Evolutionary conservation across 1,284 basidiomycete species (phyloP), one percentile per base, ranked within the genome.

Genomic region (Phlebopus sp.): DNA sequence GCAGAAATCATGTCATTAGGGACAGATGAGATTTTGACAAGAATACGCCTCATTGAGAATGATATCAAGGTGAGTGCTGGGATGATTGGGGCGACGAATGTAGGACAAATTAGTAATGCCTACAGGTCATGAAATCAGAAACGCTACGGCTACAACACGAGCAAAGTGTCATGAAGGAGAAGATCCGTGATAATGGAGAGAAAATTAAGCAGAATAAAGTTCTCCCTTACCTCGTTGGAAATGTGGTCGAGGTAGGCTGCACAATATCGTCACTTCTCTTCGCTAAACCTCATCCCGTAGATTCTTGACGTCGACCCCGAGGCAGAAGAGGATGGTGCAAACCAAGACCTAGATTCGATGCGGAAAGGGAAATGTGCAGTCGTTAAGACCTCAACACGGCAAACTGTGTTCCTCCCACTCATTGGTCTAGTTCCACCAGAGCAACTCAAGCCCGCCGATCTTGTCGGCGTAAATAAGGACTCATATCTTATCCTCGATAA

Each of bases 181-280:
- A 96, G 79, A 97, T 99, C 67, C 84, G 92, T 51, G 96, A 99
- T 68, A 99, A 98, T 59, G 86, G 87, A 44, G 95, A 97, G 71
- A 99, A 99, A 77, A 93, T 99, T 60, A 97, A 97, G 71, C 96
- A 99, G 81, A 99, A 99, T 75, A 99, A 99, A 71, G 93, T 97
- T 17, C 74, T 99, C 37, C 96, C 97, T 1, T 99, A 98, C 72
- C 84, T 99, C 45, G 97, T 99, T 38, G 94, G 91, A 21, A 98
- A 99, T 62, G 92, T 99, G 18, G 92, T 97, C 25, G 94, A 97
- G 79, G 92, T 92, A 57, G 50, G 76, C 68, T 21, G 38, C 15
- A 39, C 32, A 18, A 34, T 36, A 36, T 25, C 5, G 19, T 44
- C 15, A 2, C 15, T 36, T 41, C 47, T 36, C 56, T 40, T 39